phyloP scores from a whole-genome alignment of 148 eudicot species.

The Rhododendron ferrugineum region DNA sequence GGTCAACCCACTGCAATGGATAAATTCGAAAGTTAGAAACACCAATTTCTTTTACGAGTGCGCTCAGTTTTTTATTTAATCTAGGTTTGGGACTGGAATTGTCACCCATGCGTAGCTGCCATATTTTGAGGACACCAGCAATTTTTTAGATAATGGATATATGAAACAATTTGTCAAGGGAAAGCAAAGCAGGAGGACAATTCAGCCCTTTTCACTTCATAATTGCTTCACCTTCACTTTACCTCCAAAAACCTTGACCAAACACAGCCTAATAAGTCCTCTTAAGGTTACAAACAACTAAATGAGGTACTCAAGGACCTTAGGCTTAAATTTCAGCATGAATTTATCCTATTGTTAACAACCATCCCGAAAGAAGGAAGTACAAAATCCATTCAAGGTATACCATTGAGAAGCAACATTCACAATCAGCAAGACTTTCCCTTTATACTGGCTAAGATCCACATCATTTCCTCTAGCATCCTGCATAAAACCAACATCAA shows the following conservation, averaged over 20 bases:
- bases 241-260: background rate
- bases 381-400: background rate
- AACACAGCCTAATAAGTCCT: background rate
- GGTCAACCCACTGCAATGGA: slow-evolving; percentile 60
- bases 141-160: background rate
- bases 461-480: slow-evolving; percentile 41
- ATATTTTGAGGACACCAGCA: background rate
- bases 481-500: slow-evolving; percentile 13
- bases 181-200: background rate
- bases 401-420: slow-evolving; percentile 51
- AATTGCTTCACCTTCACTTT: background rate
- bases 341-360: background rate
- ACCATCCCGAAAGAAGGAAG: background rate
- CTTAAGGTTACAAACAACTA: background rate
- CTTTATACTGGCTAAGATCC: slow-evolving; percentile 32
- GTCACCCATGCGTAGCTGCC: background rate
- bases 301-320: background rate
- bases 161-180: background rate
- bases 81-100: background rate
- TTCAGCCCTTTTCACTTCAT: background rate
- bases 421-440: slow-evolving; percentile 38
- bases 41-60: too few relatives aligned
- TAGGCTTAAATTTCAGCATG: background rate
- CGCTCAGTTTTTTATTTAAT: background rate
- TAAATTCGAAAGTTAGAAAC: background rate